A percentile compares a stretch with the other conserved stretches of the same genome.
Conservation (phyloP, 306 rosid species). For the Vicia sativa region DNA sequence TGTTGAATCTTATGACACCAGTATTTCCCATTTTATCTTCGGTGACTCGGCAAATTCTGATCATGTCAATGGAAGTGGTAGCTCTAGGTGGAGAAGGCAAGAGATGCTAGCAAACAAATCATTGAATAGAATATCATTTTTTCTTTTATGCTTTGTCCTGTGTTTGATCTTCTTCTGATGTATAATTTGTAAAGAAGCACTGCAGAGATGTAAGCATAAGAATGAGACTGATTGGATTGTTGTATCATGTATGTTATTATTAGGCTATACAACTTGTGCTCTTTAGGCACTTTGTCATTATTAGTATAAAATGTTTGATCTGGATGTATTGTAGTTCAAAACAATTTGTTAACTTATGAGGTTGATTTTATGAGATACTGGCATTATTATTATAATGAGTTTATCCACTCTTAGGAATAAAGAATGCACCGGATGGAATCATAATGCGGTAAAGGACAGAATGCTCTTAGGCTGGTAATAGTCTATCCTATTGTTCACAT, state of each 20-base stretch:
- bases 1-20: slow-evolving; percentile 49
- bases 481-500: no score
- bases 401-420: slow-evolving; percentile 14
- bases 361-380: neutral
- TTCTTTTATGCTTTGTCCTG: slow-evolving; percentile 78
- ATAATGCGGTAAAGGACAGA: no score
- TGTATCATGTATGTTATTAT: neutral
- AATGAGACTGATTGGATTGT: slow-evolving; percentile 1
- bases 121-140: slow-evolving; percentile 74
- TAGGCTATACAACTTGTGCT: slow-evolving; percentile 8
- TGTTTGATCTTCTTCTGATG: slow-evolving; percentile 78
- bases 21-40: slow-evolving; percentile 66
- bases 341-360: neutral
- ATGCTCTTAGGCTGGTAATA: no score
- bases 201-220: neutral
- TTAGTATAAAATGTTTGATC: slow-evolving; percentile 8
- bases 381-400: neutral
- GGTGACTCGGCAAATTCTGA: slow-evolving; percentile 60
- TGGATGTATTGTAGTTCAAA: slow-evolving; percentile 8
- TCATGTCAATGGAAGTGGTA: slow-evolving; percentile 48
- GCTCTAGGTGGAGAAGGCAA: slow-evolving; percentile 76
- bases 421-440: neutral
- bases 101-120: slow-evolving; percentile 87
- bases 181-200: slow-evolving; percentile 38
- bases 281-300: slow-evolving; percentile 3